Base-by-base conservation (phyloP, 257 asterid species). In the Rhazya stricta region DNA sequence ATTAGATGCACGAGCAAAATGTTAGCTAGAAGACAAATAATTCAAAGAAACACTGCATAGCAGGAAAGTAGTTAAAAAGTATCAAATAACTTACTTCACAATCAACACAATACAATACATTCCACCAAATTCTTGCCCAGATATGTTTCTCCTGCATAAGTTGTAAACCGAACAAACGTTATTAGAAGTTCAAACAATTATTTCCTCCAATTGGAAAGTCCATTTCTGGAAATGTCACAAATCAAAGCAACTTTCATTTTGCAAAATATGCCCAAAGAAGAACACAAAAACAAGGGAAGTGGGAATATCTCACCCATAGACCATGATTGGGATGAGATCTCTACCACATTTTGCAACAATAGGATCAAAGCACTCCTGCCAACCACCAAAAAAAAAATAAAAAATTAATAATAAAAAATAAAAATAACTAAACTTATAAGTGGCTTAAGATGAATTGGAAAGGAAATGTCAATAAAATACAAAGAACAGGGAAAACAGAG, bases 241-340 rank as follows among this genome's bases (percentile, higher is more conserved):
- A 54, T 73, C 66, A 11, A 79, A 37, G 68, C 43, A 82, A n/a
- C 60, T 69, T 46, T 25, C 53, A 67, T 15, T 51, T 61, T 73
- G 37, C 76, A 19, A 36, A 62, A 43, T 66, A 42, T 36, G 30
- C n/a, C 12, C 27, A 45, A 63, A 61, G 45, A 46, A 34, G 71
- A 75, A 67, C 29, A 73, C 67, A 53, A 54, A 42, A 68, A 46
- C 12, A 76, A 80, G 54, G 54, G 54, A 53, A 70, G 56, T 43
- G 46, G 67, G 65, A 43, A 67, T 58, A 73, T 79, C 98, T 85
- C 81, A 95, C 99, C 98, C 99, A 57, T 95, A 93, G 61, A 95
- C 99, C 99, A 95, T 93, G 83, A 95, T 90, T 27, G 99, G 99
- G 81, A 95, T 95, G 81, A 95, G 93, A 85, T 95, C 99, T n/a